Conservation (phyloP, 495 filamentous ascomycete species). For the Bryoglossum gracile region DNA sequence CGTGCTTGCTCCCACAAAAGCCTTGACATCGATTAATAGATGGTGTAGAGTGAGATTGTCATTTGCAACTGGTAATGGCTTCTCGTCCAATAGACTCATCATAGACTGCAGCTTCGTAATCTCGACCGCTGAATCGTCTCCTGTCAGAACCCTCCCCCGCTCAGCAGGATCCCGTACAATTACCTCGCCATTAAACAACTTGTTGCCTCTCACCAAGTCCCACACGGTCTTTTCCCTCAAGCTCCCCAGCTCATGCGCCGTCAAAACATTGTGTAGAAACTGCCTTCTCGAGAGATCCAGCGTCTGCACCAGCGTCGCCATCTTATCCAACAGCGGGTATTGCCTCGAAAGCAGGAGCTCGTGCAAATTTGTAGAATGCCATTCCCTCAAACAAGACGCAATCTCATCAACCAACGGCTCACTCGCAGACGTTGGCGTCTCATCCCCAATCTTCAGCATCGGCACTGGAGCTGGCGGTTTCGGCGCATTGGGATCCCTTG, state of each 20-base stretch:
- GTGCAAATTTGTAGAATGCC: conserved; percentile 95
- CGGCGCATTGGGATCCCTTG: conserved; percentile 52
- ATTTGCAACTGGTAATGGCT: conserved; percentile 48
- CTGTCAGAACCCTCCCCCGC: conserved; percentile 78
- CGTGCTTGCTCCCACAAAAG: conserved; percentile 63
- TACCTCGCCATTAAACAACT: conserved; percentile 81
- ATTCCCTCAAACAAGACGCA: conserved; percentile 90
- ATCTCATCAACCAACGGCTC: conserved; percentile 97
- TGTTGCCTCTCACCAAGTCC: conserved; percentile 91
- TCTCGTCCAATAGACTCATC: conserved; percentile 88
- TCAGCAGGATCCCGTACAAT: conserved; percentile 85
- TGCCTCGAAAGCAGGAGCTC: conserved; percentile 78
- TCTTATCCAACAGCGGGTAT: conserved; percentile 72
- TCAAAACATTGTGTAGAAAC: conserved; percentile 88
- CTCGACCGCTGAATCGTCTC: conserved; percentile 87
- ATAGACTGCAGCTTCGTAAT: conserved; percentile 85
- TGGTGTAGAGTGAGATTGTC: conserved; percentile 77
- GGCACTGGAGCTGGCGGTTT: conserved; percentile 89
- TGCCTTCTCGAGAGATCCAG: conserved; percentile 80
- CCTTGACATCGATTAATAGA: conserved; percentile 74
- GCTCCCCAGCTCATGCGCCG: conserved; percentile 64
- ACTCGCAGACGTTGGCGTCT: conserved; percentile 77
- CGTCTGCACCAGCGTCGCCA: conserved; percentile 68
- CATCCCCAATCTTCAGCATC: conserved; percentile 95
- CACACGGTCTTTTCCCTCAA: conserved; percentile 85